Conservation (phyloP, 2,329 filamentous ascomycete genomes). For the Penicillium sp. region DNA sequence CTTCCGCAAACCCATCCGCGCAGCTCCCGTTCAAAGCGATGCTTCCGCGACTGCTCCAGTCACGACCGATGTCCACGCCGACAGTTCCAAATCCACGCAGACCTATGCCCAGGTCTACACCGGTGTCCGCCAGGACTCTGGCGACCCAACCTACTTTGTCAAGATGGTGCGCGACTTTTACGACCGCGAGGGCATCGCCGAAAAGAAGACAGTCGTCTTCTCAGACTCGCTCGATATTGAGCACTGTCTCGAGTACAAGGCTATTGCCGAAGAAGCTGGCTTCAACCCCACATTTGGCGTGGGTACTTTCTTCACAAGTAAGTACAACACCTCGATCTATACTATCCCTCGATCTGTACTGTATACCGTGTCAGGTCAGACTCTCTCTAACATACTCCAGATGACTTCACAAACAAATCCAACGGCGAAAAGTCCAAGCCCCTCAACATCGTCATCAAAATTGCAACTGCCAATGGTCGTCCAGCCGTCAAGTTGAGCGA, state of each 20-base stretch:
- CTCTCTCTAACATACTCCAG: conserved; percentile 37
- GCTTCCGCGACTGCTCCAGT: conserved; percentile 48
- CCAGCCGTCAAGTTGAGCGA: conserved; percentile 91
- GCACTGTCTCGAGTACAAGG: conserved; percentile 86
- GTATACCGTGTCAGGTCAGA: not conserved
- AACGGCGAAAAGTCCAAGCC: conserved; percentile 83
- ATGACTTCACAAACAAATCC: conserved; percentile 78
- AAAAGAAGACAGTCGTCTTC: conserved; percentile 88
- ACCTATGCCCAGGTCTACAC: conserved; percentile 82
- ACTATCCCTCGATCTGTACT: not conserved
- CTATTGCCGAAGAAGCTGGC: conserved; percentile 74
- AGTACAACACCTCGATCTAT: conserved; percentile 27
- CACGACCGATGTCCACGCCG: conserved; percentile 45
- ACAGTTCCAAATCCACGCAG: conserved; percentile 48
- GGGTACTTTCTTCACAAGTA: conserved; percentile 88
- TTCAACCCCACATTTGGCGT: conserved; percentile 91
- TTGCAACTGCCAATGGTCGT: conserved; percentile 79
- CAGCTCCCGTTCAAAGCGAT: conserved; percentile 43
- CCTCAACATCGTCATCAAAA: conserved; percentile 97
- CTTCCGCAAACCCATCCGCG: conserved; percentile 70
- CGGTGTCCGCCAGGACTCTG: conserved; percentile 87
- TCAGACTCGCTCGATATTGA: conserved; percentile 94
- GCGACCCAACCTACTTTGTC: conserved; percentile 79
- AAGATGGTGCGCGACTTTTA: conserved; percentile 81
- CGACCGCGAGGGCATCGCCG: conserved; percentile 71